Evolutionary conservation across 164 flowering plant species (phyloP).

Genomic region (Paratinospora sagittata): DNA sequence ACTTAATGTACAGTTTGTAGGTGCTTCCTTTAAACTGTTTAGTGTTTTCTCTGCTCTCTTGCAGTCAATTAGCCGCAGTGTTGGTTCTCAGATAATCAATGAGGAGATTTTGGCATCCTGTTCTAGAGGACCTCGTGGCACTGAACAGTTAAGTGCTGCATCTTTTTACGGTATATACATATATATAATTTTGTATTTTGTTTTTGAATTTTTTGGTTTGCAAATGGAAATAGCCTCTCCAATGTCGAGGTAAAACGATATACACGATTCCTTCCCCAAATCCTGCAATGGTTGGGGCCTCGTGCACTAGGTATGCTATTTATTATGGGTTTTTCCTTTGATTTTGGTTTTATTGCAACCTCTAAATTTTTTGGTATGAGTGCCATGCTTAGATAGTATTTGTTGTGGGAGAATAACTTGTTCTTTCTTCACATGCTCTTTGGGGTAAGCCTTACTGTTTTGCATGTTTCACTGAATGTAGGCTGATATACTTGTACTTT

Average conservation of each 20-base stretch:
- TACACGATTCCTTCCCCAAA: too few species aligned
- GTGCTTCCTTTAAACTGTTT: not conserved
- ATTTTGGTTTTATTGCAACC: not conserved
- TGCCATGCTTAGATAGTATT: not conserved
- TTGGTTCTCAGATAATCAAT: conserved; percentile 56
- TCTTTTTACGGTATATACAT: not conserved
- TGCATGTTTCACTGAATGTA: not conserved
- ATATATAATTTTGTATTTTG: too few species aligned
- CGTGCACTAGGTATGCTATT: too few species aligned
- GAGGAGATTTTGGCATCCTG: conserved; percentile 78
- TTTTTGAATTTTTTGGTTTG: not conserved
- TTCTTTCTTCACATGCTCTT: not conserved
- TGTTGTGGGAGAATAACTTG: not conserved
- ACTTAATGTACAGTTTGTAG: not conserved
- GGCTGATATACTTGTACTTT: too few species aligned
- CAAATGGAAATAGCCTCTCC: too few species aligned
- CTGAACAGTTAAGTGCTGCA: conserved; percentile 69
- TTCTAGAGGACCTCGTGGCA: conserved; percentile 81
- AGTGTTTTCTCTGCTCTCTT: conserved; percentile 12
- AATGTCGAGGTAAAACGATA: too few species aligned
- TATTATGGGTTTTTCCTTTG: not conserved
- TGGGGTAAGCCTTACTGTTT: not conserved
- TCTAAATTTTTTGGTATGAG: not conserved
- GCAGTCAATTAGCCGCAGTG: conserved; percentile 61
- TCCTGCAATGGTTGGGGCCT: too few species aligned